A percentile compares a stretch with the other conserved stretches of the same genome.
These are phyloP conservation scores for Basipetospora chlamydospora DNA, from an alignment of 2,329 filamentous ascomycete genomes.

Conservation along the genomic window DNA sequence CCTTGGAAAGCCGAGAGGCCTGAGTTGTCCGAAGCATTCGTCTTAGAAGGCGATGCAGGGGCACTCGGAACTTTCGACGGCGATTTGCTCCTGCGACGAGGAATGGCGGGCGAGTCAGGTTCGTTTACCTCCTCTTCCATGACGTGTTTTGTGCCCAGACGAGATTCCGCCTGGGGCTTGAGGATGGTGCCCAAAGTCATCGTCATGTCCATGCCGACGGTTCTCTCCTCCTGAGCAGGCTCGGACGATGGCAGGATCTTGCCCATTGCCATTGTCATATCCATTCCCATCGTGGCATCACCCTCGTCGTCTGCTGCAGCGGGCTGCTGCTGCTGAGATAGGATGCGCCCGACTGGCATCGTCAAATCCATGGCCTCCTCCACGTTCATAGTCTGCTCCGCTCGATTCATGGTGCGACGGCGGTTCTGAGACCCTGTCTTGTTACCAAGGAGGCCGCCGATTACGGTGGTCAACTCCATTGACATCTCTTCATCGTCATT, in stretches of 20 bases:
- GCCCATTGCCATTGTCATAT: slow-evolving; percentile 46
- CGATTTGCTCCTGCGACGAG: slow-evolving; percentile 9
- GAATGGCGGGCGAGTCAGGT: slow-evolving; percentile 22
- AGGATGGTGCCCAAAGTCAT: slow-evolving; percentile 49
- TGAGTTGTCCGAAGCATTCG: slow-evolving; percentile 31
- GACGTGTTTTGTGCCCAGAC: slow-evolving; percentile 35
- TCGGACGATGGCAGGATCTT: slow-evolving; percentile 30
- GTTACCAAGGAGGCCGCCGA: slow-evolving; percentile 35
- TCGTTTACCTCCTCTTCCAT: slow-evolving; percentile 45
- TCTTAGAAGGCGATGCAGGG: slow-evolving; percentile 11
- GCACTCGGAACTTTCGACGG: slow-evolving; percentile 11
- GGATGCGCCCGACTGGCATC: neutral
- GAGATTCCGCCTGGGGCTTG: slow-evolving; percentile 19
- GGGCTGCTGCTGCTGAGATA: slow-evolving; percentile 5
- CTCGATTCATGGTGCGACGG: slow-evolving; percentile 11
- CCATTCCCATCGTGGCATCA: slow-evolving; percentile 32
- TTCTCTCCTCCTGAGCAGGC: slow-evolving; percentile 19
- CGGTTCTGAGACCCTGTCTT: slow-evolving; percentile 14
- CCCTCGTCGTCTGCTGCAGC: no score
- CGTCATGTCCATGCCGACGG: slow-evolving; percentile 55
- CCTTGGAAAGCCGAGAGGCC: slow-evolving; percentile 38
- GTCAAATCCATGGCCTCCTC: slow-evolving; percentile 10
- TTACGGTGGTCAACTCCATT: slow-evolving; percentile 60
- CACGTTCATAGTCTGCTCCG: slow-evolving; percentile 11
- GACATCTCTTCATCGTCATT: slow-evolving; percentile 54